Percentiles rank a stretch among this genome's conserved stretches.
Conservation (phyloP, 2,329 filamentous ascomycete species). For the Fusarium abutilonis region DNA sequence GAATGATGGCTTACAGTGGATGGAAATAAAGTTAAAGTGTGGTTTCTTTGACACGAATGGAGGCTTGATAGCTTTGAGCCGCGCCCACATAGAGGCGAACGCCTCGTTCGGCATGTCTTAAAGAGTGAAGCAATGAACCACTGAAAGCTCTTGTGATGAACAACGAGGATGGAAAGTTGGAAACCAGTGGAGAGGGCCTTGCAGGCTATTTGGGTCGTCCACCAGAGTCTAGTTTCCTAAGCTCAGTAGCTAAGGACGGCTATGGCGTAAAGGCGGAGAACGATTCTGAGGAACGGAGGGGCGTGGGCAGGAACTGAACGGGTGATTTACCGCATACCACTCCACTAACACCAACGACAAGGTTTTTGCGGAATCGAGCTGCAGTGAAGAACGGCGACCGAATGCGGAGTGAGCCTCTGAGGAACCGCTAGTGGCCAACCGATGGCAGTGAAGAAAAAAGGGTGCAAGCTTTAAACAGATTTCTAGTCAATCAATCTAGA, state of each 20-base stretch:
- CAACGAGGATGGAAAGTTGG: slow-evolving; percentile 25
- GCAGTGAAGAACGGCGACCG: neutral
- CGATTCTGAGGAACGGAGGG: slow-evolving; percentile 10
- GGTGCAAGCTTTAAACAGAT: no score
- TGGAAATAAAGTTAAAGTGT: slow-evolving; percentile 82
- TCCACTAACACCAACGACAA: slow-evolving; percentile 20
- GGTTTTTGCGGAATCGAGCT: slow-evolving; percentile 19
- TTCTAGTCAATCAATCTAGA: slow-evolving; percentile 16
- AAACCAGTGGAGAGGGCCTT: slow-evolving; percentile 22
- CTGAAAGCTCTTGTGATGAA: slow-evolving; percentile 14
- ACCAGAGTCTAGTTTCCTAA: no score
- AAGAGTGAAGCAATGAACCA: slow-evolving; percentile 9
- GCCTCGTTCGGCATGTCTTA: slow-evolving; percentile 49
- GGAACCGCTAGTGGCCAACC: slow-evolving; percentile 24
- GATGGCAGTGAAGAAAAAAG: neutral
- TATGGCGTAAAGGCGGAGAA: slow-evolving; percentile 29
- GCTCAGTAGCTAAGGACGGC: slow-evolving; percentile 8
- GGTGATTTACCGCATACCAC: slow-evolving; percentile 25
- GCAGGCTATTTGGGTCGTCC: slow-evolving; percentile 31
- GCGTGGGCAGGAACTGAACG: slow-evolving; percentile 15
- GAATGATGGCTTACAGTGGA: slow-evolving; percentile 71
- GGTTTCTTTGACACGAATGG: slow-evolving; percentile 69
- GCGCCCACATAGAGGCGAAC: slow-evolving; percentile 51
- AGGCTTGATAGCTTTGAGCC: slow-evolving; percentile 63
- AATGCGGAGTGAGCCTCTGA: slow-evolving; percentile 28